Evolutionary conservation across 2,329 filamentous ascomycete species (phyloP).

Genomic region (Penicillium hordei): DNA sequence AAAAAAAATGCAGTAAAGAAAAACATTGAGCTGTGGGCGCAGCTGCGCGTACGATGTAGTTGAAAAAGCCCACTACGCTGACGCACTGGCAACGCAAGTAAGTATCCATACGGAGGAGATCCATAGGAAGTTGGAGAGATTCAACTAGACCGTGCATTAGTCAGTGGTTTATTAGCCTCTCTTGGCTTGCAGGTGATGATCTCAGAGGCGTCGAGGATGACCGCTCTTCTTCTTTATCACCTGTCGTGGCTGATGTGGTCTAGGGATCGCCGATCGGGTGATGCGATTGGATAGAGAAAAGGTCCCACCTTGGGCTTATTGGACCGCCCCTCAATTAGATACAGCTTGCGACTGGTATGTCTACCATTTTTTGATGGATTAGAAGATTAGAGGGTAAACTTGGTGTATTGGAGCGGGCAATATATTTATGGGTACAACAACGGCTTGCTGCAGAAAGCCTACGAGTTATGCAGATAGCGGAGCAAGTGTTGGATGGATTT

Average conservation of each 20-base stretch:
- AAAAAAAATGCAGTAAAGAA: neutral
- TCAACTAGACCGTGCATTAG: neutral
- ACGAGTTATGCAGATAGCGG: neutral
- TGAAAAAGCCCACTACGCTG: neutral
- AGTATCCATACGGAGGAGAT: neutral
- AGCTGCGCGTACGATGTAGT: neutral
- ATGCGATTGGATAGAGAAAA: conserved; percentile 1
- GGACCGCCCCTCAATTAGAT: conserved; percentile 10
- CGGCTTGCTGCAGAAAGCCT: neutral
- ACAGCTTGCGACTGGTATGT: neutral
- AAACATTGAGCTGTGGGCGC: neutral
- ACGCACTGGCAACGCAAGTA: neutral
- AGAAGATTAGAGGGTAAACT: neutral
- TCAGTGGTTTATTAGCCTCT: conserved; percentile 2
- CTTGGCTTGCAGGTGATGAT: conserved; percentile 15
- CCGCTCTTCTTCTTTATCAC: neutral
- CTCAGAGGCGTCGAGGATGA: conserved; percentile 11
- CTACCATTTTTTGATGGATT: neutral
- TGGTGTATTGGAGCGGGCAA: neutral
- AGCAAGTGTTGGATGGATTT: neutral
- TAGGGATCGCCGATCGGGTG: conserved; percentile 13
- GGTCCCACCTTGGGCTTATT: neutral
- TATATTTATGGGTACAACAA: conserved; percentile 1
- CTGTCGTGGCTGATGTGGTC: conserved; percentile 7
- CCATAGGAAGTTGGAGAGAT: neutral